Evolutionary conservation across 768 basidiomycete genomes (phyloP).

Genomic region (Tylopilus balloui): DNA sequence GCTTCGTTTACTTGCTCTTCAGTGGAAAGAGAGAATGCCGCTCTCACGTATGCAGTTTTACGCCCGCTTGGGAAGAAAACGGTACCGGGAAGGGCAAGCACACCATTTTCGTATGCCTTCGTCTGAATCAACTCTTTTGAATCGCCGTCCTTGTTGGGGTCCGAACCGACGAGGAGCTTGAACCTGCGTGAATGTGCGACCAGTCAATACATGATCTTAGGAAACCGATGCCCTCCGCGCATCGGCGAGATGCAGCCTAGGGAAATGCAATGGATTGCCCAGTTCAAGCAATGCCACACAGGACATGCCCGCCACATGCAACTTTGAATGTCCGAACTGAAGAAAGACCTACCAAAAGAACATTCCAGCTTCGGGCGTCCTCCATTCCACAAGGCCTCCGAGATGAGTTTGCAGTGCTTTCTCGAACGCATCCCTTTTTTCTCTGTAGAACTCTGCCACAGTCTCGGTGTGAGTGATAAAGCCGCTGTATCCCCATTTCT

Average conservation of each 20-base stretch:
- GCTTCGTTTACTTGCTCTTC: constrained; percentile 73
- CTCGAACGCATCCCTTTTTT: constrained; percentile 76
- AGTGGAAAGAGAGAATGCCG: constrained; percentile 69
- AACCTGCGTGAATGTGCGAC: constrained; percentile 46
- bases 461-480: constrained; percentile 63
- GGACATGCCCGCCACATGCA: constrained; percentile 4
- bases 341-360: constrained; percentile 68
- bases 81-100: constrained; percentile 86
- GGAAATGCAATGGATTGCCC: not conserved
- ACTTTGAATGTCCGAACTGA: constrained; percentile 9
- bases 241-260: constrained; percentile 3
- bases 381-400: constrained; percentile 72
- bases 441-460: constrained; percentile 71
- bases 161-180: constrained; percentile 49
- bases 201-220: constrained; percentile 18
- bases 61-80: constrained; percentile 73
- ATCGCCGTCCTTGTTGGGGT: constrained; percentile 48
- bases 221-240: constrained; percentile 2
- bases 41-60: constrained; percentile 72
- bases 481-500: constrained; percentile 72
- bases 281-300: constrained; percentile 2
- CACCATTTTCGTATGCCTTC: constrained; percentile 73
- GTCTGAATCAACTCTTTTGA: constrained; percentile 68
- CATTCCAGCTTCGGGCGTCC: constrained; percentile 73
- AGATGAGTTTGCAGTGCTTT: constrained; percentile 70